Conservation (phyloP, 139 green algal species). For the Ulvella scutata region DNA sequence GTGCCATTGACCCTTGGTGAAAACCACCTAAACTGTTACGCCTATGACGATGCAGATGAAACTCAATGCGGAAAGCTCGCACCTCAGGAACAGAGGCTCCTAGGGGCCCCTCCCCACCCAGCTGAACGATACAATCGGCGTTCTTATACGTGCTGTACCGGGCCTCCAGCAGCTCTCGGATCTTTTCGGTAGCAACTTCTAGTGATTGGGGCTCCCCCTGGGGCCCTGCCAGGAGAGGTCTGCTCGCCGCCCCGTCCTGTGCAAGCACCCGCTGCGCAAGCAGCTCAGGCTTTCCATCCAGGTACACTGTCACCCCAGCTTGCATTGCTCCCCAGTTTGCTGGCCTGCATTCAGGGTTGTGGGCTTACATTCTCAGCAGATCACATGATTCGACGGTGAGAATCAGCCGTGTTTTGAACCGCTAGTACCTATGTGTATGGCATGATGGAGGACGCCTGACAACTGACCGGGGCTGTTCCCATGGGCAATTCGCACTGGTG, state of each 20-base stretch:
- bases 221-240: background rate
- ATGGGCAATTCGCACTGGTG: too few species aligned
- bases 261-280: conserved; percentile 3
- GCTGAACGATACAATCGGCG: background rate
- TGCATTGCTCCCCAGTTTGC: conserved; percentile 21
- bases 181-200: background rate
- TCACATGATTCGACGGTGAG: too few species aligned
- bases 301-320: conserved; percentile 11
- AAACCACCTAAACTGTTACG: too few species aligned
- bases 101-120: background rate
- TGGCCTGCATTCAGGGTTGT: background rate
- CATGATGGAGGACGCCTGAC: too few species aligned
- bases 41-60: too few species aligned
- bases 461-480: too few species aligned
- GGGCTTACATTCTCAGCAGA: too few species aligned
- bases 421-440: too few species aligned
- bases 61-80: background rate
- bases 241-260: background rate
- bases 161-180: background rate
- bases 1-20: too few species aligned
- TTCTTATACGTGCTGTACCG: background rate
- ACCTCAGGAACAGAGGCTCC: background rate
- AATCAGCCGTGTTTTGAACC: too few species aligned
- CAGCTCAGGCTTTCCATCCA: conserved; percentile 4
- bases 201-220: background rate